A percentile compares a stretch with the other conserved stretches of the same genome.
Evolutionary conservation across 768 basidiomycete species (phyloP).

Genomic region (Lactifluus volemus): DNA sequence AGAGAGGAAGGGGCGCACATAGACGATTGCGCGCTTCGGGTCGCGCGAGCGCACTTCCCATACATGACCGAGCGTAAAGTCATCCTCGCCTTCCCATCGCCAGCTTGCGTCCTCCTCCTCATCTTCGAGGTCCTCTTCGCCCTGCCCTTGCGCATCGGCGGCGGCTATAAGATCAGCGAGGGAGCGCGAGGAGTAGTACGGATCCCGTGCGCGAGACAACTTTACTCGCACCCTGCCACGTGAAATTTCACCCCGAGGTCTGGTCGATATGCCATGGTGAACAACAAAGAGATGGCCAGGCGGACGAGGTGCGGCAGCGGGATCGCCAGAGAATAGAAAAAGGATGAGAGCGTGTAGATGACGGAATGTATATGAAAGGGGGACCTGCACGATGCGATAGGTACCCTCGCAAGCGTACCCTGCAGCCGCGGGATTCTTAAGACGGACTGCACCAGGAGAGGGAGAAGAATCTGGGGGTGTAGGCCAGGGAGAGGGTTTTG

Average conservation of each 20-base stretch:
- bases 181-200: constrained; percentile 23
- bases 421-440: background rate
- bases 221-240: constrained; percentile 21
- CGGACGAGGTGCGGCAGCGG: background rate
- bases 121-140: constrained; percentile 8
- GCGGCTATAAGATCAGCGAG: constrained; percentile 22
- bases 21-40: constrained; percentile 43
- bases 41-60: constrained; percentile 41
- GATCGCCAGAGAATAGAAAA: constrained; percentile 43
- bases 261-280: constrained; percentile 38
- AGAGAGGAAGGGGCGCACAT: constrained; percentile 35
- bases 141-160: constrained; percentile 10
- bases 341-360: constrained; percentile 55
- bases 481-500: constrained; percentile 4
- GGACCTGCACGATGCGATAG: constrained; percentile 60
- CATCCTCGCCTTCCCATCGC: constrained; percentile 66
- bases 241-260: constrained; percentile 46
- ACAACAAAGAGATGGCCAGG: constrained; percentile 54
- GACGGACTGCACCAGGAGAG: too few relatives aligned
- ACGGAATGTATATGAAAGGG: constrained; percentile 58
- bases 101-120: constrained; percentile 36
- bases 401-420: constrained; percentile 37
- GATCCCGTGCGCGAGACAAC: constrained; percentile 27
- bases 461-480: constrained; percentile 1
- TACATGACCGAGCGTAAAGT: constrained; percentile 47